A percentile compares a stretch with the other conserved stretches of the same genome.
Evolutionary conservation across 2,329 filamentous ascomycete species (phyloP).

Genomic region (Colletotrichum tropicicola): DNA sequence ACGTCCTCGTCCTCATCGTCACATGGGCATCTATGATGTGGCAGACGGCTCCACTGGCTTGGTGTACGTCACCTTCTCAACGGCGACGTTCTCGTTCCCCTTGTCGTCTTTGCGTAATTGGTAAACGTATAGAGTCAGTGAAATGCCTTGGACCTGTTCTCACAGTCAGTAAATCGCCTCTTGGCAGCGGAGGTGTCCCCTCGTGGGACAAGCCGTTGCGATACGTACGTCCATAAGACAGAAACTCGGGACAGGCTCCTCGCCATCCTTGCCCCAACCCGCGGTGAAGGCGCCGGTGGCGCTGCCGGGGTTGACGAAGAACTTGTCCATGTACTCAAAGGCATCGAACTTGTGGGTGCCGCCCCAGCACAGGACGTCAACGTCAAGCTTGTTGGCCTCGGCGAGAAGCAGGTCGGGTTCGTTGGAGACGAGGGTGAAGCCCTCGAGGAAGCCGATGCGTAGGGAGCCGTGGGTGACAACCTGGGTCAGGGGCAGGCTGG

Average conservation of each 20-base stretch:
- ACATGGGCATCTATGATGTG: slow-evolving; percentile 51
- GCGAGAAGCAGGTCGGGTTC: slow-evolving; percentile 74
- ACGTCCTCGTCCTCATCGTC: neutral
- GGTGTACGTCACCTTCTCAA: slow-evolving; percentile 88
- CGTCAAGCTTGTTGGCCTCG: slow-evolving; percentile 74
- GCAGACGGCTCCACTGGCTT: slow-evolving; percentile 73
- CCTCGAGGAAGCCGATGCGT: slow-evolving; percentile 73
- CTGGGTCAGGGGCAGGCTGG: slow-evolving; percentile 71
- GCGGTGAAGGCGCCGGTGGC: slow-evolving; percentile 71
- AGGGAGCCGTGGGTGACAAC: slow-evolving; percentile 73
- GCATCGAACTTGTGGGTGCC: slow-evolving; percentile 76
- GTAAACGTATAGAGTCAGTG: slow-evolving; percentile 95
- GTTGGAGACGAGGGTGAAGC: slow-evolving; percentile 73
- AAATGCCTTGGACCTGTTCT: slow-evolving; percentile 89
- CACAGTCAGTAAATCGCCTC: slow-evolving; percentile 32
- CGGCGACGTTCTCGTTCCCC: slow-evolving; percentile 80
- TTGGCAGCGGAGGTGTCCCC: neutral
- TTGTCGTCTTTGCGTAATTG: slow-evolving; percentile 81
- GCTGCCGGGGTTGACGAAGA: slow-evolving; percentile 75
- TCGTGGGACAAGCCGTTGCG: neutral
- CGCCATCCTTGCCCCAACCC: slow-evolving; percentile 65
- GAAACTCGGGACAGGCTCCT: slow-evolving; percentile 88
- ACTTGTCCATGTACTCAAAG: slow-evolving; percentile 79
- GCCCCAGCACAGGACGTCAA: slow-evolving; percentile 75
- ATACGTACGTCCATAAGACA: slow-evolving; percentile 94